phyloP scores from a whole-genome alignment of 163 green algal species.

The Chloromonas sp. region DNA sequence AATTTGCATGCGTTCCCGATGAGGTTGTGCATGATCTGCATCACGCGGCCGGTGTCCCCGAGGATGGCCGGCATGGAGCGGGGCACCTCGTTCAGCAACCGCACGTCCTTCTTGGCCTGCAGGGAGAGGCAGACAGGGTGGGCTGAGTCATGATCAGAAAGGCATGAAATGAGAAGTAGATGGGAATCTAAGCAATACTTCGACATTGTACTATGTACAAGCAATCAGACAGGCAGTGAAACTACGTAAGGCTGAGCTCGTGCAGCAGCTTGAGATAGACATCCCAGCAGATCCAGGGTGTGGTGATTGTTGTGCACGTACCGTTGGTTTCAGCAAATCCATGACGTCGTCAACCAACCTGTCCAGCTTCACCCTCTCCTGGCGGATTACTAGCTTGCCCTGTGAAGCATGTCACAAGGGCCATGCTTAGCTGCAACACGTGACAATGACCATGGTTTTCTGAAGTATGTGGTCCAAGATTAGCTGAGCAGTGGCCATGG shows the following conservation, averaged over 20 bases:
- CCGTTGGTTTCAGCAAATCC: slow-evolving; percentile 18
- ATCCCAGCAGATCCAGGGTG: not conserved
- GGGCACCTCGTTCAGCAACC: slow-evolving; percentile 51
- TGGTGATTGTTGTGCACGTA: not conserved
- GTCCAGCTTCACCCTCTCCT: slow-evolving; percentile 26
- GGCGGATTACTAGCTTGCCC: slow-evolving; percentile 23
- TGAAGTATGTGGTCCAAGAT: too few species aligned
- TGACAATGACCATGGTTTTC: not conserved
- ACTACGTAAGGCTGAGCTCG: not conserved
- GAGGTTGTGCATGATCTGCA: slow-evolving; percentile 54
- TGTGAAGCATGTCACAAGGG: not conserved
- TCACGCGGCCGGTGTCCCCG: slow-evolving; percentile 41
- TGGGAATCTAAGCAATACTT: not conserved
- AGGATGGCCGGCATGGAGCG: slow-evolving; percentile 34
- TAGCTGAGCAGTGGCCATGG: not conserved
- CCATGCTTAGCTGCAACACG: not conserved
- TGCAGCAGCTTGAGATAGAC: not conserved
- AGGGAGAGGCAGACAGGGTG: not conserved
- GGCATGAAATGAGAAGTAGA: not conserved
- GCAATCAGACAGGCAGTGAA: too few species aligned
- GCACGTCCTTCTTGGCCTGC: slow-evolving; percentile 37
- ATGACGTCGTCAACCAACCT: slow-evolving; percentile 24
- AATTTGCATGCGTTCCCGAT: slow-evolving; percentile 67
- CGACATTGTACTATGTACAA: not conserved
- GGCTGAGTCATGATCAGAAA: not conserved